Evolutionary conservation across 768 basidiomycete species (phyloP).

Genomic region (Galerina sulciceps): DNA sequence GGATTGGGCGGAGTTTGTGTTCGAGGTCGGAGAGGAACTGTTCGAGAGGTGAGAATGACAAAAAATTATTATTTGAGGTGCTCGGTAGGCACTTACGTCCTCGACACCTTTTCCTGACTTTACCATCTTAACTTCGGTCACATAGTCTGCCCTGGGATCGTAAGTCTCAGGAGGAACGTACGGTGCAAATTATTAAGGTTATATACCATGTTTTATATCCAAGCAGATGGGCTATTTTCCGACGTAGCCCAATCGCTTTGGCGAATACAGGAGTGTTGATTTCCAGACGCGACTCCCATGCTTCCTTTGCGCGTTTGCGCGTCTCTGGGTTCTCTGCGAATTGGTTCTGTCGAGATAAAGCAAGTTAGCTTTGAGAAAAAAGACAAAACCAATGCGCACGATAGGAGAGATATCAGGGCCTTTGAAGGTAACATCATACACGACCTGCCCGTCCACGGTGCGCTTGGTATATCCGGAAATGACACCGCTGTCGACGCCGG

Average conservation of each 20-base stretch:
- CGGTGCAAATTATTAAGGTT: not conserved
- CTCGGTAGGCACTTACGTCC: conserved; percentile 41
- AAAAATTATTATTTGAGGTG: not conserved
- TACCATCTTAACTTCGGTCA: conserved; percentile 86
- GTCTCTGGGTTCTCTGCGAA: conserved; percentile 73
- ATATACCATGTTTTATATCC: conserved; percentile 70
- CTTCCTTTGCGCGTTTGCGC: conserved; percentile 66
- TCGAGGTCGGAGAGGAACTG: too few species aligned
- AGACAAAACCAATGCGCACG: conserved; percentile 39
- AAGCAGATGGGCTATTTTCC: conserved; percentile 67
- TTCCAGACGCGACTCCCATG: conserved; percentile 67
- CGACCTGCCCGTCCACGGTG: conserved; percentile 55
- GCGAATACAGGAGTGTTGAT: conserved; percentile 73
- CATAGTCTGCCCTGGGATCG: conserved; percentile 79
- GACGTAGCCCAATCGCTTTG: conserved; percentile 71
- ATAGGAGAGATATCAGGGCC: conserved; percentile 82
- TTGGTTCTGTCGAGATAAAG: conserved; percentile 19
- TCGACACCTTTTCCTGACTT: conserved; percentile 66
- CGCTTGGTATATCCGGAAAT: conserved; percentile 78
- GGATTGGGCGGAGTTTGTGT: too few species aligned
- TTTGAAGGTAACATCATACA: conserved; percentile 79
- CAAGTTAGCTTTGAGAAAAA: conserved; percentile 19
- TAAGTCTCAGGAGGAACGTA: not conserved
- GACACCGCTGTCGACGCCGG: conserved; percentile 80
- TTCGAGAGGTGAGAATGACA: not conserved